phyloP scores from a whole-genome alignment of 768 basidiomycete species.

The Leccinum disarticulatum region DNA sequence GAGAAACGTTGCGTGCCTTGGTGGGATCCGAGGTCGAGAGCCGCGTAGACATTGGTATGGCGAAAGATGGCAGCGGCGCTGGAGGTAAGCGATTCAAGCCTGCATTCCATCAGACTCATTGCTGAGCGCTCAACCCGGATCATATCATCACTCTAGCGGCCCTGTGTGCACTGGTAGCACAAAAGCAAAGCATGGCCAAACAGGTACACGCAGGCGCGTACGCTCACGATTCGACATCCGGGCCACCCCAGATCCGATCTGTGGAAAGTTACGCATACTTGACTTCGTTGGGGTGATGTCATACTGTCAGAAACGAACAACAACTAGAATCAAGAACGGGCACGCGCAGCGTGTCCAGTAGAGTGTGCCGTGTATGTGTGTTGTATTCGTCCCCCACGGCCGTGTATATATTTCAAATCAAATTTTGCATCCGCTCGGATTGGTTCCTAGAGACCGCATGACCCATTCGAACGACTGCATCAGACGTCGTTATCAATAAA shows the following conservation, averaged over 20 bases:
- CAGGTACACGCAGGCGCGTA: conserved; percentile 7
- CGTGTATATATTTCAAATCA: conserved; percentile 6
- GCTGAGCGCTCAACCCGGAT: not conserved
- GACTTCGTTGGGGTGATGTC: conserved; percentile 22
- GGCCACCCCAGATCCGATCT: conserved; percentile 14
- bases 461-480: not conserved
- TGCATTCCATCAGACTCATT: not conserved
- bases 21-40: conserved; percentile 82
- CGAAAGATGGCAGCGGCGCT: conserved; percentile 96
- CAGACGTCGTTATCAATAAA: not conserved
- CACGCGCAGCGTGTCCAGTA: not conserved
- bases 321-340: not conserved
- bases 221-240: conserved; percentile 3
- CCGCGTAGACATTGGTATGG: conserved; percentile 82
- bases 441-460: conserved; percentile 5
- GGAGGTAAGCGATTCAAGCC: conserved; percentile 64
- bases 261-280: conserved; percentile 15
- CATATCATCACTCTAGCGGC: conserved; percentile 55
- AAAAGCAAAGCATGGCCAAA: conserved; percentile 23
- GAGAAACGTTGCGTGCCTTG: conserved; percentile 69
- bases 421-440: conserved; percentile 3
- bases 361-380: conserved; percentile 5
- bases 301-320: not conserved
- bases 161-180: conserved; percentile 65
- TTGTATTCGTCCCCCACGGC: conserved; percentile 10